Evolutionary conservation across 2,329 filamentous ascomycete species (phyloP).

Genomic region (Harringtonia lauricola): DNA sequence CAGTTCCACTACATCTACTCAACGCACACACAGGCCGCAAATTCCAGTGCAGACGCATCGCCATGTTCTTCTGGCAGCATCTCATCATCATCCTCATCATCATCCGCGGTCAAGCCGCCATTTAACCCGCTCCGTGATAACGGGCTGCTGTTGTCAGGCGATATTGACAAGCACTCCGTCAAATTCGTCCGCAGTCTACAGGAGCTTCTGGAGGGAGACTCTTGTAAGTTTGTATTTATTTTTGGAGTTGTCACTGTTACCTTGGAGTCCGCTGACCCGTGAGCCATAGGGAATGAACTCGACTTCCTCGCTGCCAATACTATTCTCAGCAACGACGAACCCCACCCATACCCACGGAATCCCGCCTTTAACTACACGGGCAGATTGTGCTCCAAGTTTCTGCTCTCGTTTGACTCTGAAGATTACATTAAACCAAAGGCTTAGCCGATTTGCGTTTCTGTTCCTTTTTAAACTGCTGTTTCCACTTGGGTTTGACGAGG

Average conservation of each 20-base stretch:
- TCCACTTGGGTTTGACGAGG: too few relatives aligned
- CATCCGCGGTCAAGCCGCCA: constrained; percentile 23
- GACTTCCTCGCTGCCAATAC: constrained; percentile 5
- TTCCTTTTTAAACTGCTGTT: background rate
- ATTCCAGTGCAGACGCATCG: constrained; percentile 14
- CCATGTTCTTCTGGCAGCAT: background rate
- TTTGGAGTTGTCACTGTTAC: background rate
- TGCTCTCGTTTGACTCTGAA: background rate
- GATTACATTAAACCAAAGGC: background rate
- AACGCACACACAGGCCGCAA: constrained; percentile 41
- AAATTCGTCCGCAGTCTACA: constrained; percentile 35
- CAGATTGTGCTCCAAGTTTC: background rate
- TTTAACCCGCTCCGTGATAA: constrained; percentile 46
- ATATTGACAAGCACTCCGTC: constrained; percentile 33
- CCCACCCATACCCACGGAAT: background rate
- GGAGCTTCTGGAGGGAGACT: constrained; percentile 27
- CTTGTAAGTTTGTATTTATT: constrained; percentile 27
- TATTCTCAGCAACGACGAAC: background rate
- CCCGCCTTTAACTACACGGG: background rate
- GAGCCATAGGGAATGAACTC: constrained; percentile 3
- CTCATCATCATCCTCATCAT: constrained; percentile 26
- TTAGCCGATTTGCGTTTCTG: too few relatives aligned
- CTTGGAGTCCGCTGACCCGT: background rate
- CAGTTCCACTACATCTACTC: constrained; percentile 51
- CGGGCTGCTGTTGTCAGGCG: constrained; percentile 26